Conservation (phyloP, 805 yeast genomes). For the Millerozyma acaciae region DNA sequence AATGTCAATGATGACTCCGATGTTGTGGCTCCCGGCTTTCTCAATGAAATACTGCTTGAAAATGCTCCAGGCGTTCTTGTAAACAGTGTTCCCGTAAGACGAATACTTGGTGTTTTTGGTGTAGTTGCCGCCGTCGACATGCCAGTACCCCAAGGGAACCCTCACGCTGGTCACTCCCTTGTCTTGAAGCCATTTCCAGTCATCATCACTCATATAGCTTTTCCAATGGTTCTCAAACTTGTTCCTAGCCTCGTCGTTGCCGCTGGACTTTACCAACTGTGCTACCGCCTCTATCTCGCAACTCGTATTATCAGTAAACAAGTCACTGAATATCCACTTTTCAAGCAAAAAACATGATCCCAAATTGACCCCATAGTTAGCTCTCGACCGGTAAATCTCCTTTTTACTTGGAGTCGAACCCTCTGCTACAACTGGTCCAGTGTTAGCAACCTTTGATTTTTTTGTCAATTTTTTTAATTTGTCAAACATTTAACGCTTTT, state of each 20-base stretch:
- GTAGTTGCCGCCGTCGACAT: constrained; percentile 60
- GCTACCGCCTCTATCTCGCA: constrained; percentile 74
- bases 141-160: constrained; percentile 92
- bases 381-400: constrained; percentile 55
- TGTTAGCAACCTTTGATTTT: constrained; percentile 17
- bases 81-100: constrained; percentile 46
- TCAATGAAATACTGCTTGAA: constrained; percentile 50
- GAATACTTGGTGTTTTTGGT: constrained; percentile 62
- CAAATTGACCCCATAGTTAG: constrained; percentile 78
- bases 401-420: constrained; percentile 33
- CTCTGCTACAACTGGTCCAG: constrained; percentile 25
- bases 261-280: constrained; percentile 44
- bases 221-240: constrained; percentile 65
- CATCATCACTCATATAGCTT: constrained; percentile 56
- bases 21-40: constrained; percentile 57
- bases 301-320: constrained; percentile 56
- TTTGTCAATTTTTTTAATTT: constrained; percentile 31
- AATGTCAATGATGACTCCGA: constrained; percentile 76
- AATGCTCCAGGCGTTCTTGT: constrained; percentile 68
- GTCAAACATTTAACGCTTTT: constrained; percentile 33
- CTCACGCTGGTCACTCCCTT: constrained; percentile 77
- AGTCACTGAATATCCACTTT: constrained; percentile 65
- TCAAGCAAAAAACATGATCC: constrained; percentile 81
- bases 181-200: constrained; percentile 72
- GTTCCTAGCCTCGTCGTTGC: constrained; percentile 50